Conservation (phyloP, 1,284 basidiomycete species). For the Boletus sp. region DNA sequence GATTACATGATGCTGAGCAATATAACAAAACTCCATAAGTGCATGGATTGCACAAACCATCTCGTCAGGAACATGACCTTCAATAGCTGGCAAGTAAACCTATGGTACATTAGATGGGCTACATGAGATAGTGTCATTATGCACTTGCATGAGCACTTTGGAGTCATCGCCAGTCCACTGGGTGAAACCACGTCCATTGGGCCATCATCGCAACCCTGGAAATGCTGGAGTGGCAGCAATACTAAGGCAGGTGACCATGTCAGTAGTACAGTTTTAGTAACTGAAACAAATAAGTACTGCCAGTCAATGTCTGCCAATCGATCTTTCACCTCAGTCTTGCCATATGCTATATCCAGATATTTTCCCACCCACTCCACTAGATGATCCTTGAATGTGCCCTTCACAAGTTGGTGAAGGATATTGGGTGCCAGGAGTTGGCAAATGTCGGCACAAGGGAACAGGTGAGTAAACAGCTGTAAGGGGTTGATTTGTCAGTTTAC, state of each 20-base stretch:
- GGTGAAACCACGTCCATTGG: constrained; percentile 12
- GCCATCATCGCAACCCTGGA: constrained; percentile 16
- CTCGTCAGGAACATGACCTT: constrained; percentile 12
- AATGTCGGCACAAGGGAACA: background rate
- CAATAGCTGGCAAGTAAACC: background rate
- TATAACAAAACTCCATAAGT: too few relatives aligned
- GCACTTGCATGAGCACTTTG: constrained; percentile 24
- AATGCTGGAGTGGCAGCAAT: constrained; percentile 1
- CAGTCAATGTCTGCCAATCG: constrained; percentile 18
- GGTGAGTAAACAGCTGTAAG: too few relatives aligned
- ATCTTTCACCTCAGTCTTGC: background rate
- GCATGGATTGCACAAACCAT: too few relatives aligned
- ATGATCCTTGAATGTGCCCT: background rate
- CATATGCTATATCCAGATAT: too few relatives aligned
- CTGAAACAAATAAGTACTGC: too few relatives aligned
- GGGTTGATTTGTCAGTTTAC: too few relatives aligned
- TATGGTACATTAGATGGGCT: background rate
- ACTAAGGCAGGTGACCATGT: too few relatives aligned
- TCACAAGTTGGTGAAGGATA: background rate
- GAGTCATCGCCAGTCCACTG: constrained; percentile 26
- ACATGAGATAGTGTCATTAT: too few relatives aligned
- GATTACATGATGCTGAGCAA: too few relatives aligned
- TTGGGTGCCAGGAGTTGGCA: background rate
- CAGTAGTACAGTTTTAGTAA: too few relatives aligned
- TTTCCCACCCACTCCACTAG: background rate